phyloP scores from a whole-genome alignment of 441 rosid species.

The Adansonia rubrostipa region DNA sequence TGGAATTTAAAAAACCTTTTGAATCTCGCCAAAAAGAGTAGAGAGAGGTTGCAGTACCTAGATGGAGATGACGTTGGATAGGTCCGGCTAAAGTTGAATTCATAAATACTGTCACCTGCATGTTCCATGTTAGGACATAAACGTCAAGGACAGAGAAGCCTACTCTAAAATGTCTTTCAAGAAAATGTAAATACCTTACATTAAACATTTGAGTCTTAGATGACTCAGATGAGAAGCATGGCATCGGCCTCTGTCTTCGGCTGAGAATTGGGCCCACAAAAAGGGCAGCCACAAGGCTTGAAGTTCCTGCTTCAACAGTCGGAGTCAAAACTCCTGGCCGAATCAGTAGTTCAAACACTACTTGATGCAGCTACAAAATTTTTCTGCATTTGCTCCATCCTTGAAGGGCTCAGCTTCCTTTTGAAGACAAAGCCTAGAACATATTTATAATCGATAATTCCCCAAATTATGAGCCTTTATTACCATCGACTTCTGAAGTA shows the following conservation, averaged over 20 bases:
- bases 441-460: slow-evolving; percentile 31
- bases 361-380: slow-evolving; percentile 51
- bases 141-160: slow-evolving; percentile 2
- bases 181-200: slow-evolving; percentile 47
- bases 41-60: slow-evolving; percentile 41
- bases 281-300: slow-evolving; percentile 54
- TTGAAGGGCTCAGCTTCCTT: slow-evolving; percentile 76
- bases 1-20: neutral
- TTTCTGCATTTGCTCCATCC: slow-evolving; percentile 62
- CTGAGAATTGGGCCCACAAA: slow-evolving; percentile 54
- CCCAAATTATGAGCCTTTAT: slow-evolving; percentile 27
- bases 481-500: slow-evolving; percentile 10
- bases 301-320: slow-evolving; percentile 56
- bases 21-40: neutral
- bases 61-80: slow-evolving; percentile 47
- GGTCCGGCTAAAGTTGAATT: slow-evolving; percentile 46
- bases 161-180: slow-evolving; percentile 17
- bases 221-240: slow-evolving; percentile 46
- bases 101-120: slow-evolving; percentile 76
- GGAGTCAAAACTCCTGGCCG: slow-evolving; percentile 43
- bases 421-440: slow-evolving; percentile 74
- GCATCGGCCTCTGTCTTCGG: slow-evolving; percentile 56
- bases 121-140: slow-evolving; percentile 31
- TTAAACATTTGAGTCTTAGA: slow-evolving; percentile 54
- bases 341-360: slow-evolving; percentile 46